Evolutionary conservation across 1,284 basidiomycete genomes (phyloP).

Genomic region (Veloboletus limbatus): DNA sequence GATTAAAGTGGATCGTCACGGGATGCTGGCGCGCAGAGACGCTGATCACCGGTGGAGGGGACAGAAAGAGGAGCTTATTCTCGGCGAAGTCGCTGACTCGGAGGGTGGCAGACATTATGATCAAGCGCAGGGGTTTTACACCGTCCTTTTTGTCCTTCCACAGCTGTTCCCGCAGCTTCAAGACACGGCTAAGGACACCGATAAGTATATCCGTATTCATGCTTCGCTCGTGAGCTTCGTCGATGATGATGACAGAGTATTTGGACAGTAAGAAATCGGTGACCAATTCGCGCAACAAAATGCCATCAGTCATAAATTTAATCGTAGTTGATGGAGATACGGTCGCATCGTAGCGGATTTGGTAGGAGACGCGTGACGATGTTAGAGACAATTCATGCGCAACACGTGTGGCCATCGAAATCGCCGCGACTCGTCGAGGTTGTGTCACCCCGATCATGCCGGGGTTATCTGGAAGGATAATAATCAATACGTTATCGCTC

Average conservation of each 20-base stretch:
- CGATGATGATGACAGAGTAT: conserved; percentile 94
- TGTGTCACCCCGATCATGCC: conserved; percentile 99
- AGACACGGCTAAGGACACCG: conserved; percentile 90
- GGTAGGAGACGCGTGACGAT: conserved; percentile 85
- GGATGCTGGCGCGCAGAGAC: conserved; percentile 92
- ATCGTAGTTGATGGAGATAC: conserved; percentile 87
- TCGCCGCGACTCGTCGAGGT: conserved; percentile 94
- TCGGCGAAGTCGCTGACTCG: conserved; percentile 92
- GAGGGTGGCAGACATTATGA: conserved; percentile 99
- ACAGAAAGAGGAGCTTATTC: conserved; percentile 80
- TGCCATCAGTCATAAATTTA: conserved; percentile 99
- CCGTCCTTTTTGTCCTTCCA: conserved; percentile 69
- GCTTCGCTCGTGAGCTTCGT: conserved; percentile 97
- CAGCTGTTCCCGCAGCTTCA: conserved; percentile 83
- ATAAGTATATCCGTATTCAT: conserved; percentile 99
- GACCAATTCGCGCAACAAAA: conserved; percentile 89
- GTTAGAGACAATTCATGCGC: conserved; percentile 83
- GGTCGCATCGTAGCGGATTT: conserved; percentile 96
- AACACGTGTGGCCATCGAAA: conserved; percentile 93
- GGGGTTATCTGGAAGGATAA: conserved; percentile 72
- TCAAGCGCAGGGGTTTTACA: conserved; percentile 77
- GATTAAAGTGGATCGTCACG: conserved; percentile 92
- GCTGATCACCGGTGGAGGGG: conserved; percentile 86
- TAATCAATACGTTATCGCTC: conserved; percentile 4
- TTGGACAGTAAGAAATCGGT: conserved; percentile 86